Percentiles rank a stretch among this genome's conserved stretches.
These are phyloP conservation scores for Coniochaeta sp. DNA, from an alignment of 2,329 filamentous ascomycete genomes.

Conservation along the genomic window DNA sequence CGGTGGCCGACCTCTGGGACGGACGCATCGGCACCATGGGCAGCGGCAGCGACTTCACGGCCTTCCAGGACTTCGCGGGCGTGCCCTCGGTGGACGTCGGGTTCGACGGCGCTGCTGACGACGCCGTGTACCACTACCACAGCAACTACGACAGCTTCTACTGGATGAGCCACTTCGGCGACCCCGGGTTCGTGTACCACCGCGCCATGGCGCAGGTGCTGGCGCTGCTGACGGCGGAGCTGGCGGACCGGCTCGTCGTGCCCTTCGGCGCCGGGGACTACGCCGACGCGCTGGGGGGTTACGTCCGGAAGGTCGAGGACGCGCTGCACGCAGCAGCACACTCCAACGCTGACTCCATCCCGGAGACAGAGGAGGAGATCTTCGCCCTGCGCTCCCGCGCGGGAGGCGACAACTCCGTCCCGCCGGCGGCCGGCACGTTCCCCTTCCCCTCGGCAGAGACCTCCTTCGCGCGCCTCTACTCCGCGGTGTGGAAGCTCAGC, in stretches of 20 bases:
- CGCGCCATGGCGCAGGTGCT: slow-evolving; percentile 59
- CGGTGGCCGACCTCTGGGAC: slow-evolving; percentile 61
- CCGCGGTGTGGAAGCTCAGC: slow-evolving; percentile 23
- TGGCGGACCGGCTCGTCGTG: slow-evolving; percentile 56
- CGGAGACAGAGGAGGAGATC: slow-evolving; percentile 22
- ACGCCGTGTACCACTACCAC: slow-evolving; percentile 73
- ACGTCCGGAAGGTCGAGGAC: slow-evolving; percentile 43
- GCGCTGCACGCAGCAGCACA: no score
- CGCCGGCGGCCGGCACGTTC: not conserved
- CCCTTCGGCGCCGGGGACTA: slow-evolving; percentile 60
- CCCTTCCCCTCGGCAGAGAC: not conserved
- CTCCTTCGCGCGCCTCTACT: slow-evolving; percentile 20
- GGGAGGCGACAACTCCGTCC: slow-evolving; percentile 4
- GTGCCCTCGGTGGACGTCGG: slow-evolving; percentile 59
- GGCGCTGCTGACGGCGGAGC: slow-evolving; percentile 51
- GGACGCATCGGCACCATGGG: slow-evolving; percentile 59
- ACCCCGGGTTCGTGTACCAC: slow-evolving; percentile 61
- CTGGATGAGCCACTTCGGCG: slow-evolving; percentile 81
- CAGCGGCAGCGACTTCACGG: slow-evolving; percentile 67
- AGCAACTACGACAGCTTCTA: slow-evolving; percentile 85
- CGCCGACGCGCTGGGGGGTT: slow-evolving; percentile 44
- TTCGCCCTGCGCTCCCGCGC: slow-evolving; percentile 22
- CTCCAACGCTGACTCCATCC: not conserved
- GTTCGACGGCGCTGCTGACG: slow-evolving; percentile 36
- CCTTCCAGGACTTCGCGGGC: slow-evolving; percentile 66